Evolutionary conservation across 352 stramenopile genomes (phyloP).

Genomic region (Phytopythium ostracodes): DNA sequence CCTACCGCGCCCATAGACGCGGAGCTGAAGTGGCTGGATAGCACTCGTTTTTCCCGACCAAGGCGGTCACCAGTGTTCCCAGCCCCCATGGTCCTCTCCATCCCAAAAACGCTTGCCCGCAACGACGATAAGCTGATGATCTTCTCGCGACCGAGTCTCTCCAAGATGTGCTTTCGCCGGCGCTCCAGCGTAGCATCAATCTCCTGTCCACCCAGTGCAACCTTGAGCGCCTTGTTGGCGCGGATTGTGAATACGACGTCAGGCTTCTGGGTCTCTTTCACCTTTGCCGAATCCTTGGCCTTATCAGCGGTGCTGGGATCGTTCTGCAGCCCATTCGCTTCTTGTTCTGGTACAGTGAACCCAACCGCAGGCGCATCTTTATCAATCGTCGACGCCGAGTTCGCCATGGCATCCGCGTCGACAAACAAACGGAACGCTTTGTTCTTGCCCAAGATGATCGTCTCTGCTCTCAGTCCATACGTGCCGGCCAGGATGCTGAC

Average conservation of each 20-base stretch:
- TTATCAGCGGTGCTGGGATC: neutral
- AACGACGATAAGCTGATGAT: conserved; percentile 78
- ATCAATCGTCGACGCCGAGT: neutral
- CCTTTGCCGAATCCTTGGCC: neutral
- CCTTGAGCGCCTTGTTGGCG: conserved; percentile 53
- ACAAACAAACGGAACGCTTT: conserved; percentile 74
- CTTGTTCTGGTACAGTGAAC: neutral
- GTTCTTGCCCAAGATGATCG: conserved; percentile 79
- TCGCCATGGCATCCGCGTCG: conserved; percentile 15
- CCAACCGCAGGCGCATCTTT: neutral
- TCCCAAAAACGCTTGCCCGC: conserved; percentile 69
- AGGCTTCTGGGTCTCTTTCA: conserved; percentile 6
- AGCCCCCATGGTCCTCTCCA: conserved; percentile 29
- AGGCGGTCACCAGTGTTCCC: neutral
- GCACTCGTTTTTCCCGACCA: neutral
- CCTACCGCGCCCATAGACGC: conserved; percentile 27
- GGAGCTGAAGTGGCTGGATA: conserved; percentile 5
- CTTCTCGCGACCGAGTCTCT: conserved; percentile 56
- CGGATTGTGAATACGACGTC: conserved; percentile 31
- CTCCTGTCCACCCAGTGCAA: conserved; percentile 47
- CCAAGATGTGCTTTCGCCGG: conserved; percentile 59
- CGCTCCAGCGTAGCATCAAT: conserved; percentile 55
- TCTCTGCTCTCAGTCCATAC: conserved; percentile 70
- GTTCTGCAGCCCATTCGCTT: neutral
- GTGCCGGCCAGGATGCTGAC: conserved; percentile 58